Percentiles rank a stretch among this genome's conserved stretches.
phyloP scores from a whole-genome alignment of 2,329 filamentous ascomycete genomes.

The Xylariaceae sp. region DNA sequence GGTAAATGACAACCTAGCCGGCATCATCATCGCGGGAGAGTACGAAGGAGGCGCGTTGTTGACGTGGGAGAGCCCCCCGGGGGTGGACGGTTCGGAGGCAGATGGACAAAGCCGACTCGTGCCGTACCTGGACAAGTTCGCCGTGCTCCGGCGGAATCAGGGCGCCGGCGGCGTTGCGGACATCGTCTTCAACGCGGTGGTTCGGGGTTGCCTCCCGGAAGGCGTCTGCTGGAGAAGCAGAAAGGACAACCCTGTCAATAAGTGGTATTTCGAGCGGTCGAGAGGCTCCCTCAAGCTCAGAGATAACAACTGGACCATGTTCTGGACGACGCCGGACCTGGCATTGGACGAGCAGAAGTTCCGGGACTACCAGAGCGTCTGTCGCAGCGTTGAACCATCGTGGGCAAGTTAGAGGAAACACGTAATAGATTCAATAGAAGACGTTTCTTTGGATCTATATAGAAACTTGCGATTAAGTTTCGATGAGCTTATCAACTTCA shows the following conservation, averaged over 20 bases:
- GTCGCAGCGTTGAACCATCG: conserved; percentile 63
- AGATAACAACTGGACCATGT: conserved; percentile 94
- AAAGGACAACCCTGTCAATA: conserved; percentile 92
- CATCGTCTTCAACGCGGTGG: conserved; percentile 95
- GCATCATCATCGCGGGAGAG: conserved; percentile 91
- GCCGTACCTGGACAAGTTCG: conserved; percentile 97
- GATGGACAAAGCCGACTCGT: conserved; percentile 67
- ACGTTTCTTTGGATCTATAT: too few species aligned
- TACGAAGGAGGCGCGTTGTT: conserved; percentile 95
- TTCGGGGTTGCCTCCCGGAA: conserved; percentile 80
- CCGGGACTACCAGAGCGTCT: conserved; percentile 75
- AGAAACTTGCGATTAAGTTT: too few species aligned
- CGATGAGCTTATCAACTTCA: too few species aligned
- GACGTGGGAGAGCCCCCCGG: conserved; percentile 84
- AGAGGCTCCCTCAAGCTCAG: conserved; percentile 80
- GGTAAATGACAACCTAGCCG: conserved; percentile 80
- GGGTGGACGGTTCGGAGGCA: conserved; percentile 56
- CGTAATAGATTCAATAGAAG: conserved; percentile 54
- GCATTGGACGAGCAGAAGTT: conserved; percentile 59
- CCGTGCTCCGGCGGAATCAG: conserved; percentile 84
- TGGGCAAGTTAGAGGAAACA: conserved; percentile 65
- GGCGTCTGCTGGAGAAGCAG: conserved; percentile 93
- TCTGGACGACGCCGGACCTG: conserved; percentile 83
- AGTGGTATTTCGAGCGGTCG: conserved; percentile 97
- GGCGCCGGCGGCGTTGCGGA: conserved; percentile 92